These are phyloP conservation scores for Pulicaria dysenterica DNA, from an alignment of 129 eudicot genomes.

Conservation along the genomic window DNA sequence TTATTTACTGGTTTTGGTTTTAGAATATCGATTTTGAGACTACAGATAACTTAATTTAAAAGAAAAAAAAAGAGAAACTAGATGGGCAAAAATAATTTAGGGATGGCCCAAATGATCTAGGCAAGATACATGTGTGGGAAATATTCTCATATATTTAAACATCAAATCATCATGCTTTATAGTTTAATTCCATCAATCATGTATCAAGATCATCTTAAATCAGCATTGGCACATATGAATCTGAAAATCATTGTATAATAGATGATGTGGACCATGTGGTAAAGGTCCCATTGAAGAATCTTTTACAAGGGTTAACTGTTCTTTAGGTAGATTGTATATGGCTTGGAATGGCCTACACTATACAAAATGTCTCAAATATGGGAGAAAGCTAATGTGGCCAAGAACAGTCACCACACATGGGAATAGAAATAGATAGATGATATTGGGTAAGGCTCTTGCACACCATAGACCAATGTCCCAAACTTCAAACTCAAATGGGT, in stretches of 20 bases:
- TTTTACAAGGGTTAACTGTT: conserved; percentile 10
- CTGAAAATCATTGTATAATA: conserved; percentile 4
- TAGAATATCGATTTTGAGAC: too few relatives aligned
- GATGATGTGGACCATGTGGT: conserved; percentile 14
- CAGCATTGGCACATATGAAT: conserved; percentile 13
- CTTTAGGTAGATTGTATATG: neutral
- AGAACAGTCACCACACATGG: conserved; percentile 26
- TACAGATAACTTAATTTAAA: too few relatives aligned
- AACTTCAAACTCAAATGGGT: conserved; percentile 12
- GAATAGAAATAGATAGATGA: neutral
- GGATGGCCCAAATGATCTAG: too few relatives aligned
- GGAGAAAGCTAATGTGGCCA: conserved; percentile 26
- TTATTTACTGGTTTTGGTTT: too few relatives aligned
- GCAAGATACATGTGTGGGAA: neutral
- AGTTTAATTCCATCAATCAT: conserved; percentile 8
- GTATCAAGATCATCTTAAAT: neutral
- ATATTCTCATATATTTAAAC: neutral
- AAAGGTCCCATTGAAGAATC: conserved; percentile 26
- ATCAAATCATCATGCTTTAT: conserved; percentile 8
- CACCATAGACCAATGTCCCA: neutral
- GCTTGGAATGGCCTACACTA: conserved; percentile 22
- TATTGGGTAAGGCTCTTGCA: conserved; percentile 11
- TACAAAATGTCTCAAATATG: conserved; percentile 16
- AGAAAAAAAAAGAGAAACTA: too few relatives aligned
- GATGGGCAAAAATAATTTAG: too few relatives aligned